Conservation (phyloP, 1,284 basidiomycete species). For the Puccinia coronata region DNA sequence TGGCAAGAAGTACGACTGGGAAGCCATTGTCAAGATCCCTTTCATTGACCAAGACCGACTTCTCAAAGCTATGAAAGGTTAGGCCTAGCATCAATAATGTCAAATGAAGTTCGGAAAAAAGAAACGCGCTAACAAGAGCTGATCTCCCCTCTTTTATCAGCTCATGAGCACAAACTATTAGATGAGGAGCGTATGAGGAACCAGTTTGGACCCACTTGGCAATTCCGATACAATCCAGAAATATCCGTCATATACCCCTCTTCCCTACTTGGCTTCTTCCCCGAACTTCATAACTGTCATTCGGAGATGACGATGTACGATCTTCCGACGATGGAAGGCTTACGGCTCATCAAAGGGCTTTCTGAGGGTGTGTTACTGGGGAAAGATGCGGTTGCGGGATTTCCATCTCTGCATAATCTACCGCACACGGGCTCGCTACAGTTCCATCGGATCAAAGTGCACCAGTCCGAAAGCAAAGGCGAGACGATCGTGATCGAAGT, state of each 20-base stretch:
- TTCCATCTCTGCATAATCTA: constrained; percentile 76
- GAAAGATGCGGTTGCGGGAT: constrained; percentile 56
- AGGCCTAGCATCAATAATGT: too few relatives aligned
- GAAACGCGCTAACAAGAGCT: neutral
- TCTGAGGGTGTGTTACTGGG: constrained; percentile 87
- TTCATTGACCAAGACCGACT: constrained; percentile 87
- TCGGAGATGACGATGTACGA: constrained; percentile 75
- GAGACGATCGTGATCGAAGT: constrained; percentile 90
- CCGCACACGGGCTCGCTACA: constrained; percentile 75
- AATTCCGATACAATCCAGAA: constrained; percentile 71
- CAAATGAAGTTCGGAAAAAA: too few relatives aligned
- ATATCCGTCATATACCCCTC: constrained; percentile 70
- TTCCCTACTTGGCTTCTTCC: constrained; percentile 91
- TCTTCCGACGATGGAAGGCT: constrained; percentile 76
- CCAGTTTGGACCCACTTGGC: constrained; percentile 73
- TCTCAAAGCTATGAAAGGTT: constrained; percentile 72
- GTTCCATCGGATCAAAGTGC: constrained; percentile 88
- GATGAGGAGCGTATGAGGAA: constrained; percentile 78
- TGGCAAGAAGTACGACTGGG: constrained; percentile 98
- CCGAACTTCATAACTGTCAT: constrained; percentile 77
- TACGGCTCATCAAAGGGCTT: constrained; percentile 81
- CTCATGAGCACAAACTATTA: constrained; percentile 73
- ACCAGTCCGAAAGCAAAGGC: constrained; percentile 83
- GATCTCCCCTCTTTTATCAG: neutral
- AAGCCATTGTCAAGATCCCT: constrained; percentile 97